Percentiles rank a stretch among this genome's conserved stretches.
These are phyloP conservation scores for Wickerhamiella vanderwaltii DNA, from an alignment of 805 yeast genomes.

Conservation along the genomic window DNA sequence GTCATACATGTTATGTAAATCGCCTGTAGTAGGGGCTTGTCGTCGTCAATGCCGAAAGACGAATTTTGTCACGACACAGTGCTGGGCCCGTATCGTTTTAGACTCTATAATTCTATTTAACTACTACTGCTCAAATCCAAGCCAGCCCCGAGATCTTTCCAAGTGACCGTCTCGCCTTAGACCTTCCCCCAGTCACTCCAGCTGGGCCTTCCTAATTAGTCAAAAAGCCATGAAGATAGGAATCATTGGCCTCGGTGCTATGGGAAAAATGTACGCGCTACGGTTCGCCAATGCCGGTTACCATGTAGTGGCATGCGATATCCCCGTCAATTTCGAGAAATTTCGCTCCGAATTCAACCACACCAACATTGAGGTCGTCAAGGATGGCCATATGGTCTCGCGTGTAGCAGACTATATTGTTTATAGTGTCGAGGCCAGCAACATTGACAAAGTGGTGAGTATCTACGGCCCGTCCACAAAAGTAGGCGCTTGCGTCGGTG, in stretches of 20 bases:
- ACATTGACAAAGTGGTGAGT: constrained; percentile 57
- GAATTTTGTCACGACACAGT: no score
- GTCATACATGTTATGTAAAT: no score
- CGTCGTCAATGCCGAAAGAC: no score
- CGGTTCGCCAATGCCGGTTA: constrained; percentile 73
- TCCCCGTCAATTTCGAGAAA: constrained; percentile 48
- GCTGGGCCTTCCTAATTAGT: no score
- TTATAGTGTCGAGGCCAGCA: constrained; percentile 89
- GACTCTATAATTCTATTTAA: no score
- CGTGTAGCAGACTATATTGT: constrained; percentile 71
- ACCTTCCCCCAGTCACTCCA: no score
- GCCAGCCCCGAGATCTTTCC: no score
- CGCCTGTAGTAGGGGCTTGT: no score
- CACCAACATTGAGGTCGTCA: constrained; percentile 38
- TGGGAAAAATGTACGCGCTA: constrained; percentile 83
- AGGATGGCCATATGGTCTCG: constrained; percentile 75
- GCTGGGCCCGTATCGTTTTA: no score
- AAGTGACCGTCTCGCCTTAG: no score
- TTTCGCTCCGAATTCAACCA: constrained; percentile 31
- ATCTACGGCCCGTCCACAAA: constrained; percentile 77
- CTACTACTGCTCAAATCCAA: no score
- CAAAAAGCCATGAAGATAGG: no score
- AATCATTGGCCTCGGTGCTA: constrained; percentile 91
- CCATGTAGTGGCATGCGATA: constrained; percentile 61
- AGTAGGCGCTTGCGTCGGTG: constrained; percentile 86